Evolutionary conservation across 1,284 basidiomycete species (phyloP).

Genomic region (Xerocomus tenax): DNA sequence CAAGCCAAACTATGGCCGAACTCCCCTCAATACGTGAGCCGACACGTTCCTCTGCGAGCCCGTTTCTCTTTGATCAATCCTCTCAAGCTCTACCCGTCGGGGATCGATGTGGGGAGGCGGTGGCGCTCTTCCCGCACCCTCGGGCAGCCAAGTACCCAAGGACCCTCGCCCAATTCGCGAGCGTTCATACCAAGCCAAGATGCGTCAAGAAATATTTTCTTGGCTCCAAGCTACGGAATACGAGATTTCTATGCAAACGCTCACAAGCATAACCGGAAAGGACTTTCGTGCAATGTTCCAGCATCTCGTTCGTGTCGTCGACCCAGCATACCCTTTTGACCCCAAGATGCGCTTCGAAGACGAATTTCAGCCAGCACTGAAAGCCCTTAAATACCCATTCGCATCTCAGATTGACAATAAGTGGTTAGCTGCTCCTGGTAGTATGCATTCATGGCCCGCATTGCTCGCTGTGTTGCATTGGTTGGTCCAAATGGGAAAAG

Average conservation of each 20-base stretch:
- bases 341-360: constrained; percentile 64
- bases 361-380: constrained; percentile 67
- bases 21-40: constrained; percentile 63
- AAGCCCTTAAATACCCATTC: constrained; percentile 70
- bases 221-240: constrained; percentile 59
- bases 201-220: constrained; percentile 64
- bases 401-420: constrained; percentile 67
- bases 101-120: constrained; percentile 59
- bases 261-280: constrained; percentile 69
- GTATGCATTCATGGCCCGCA: constrained; percentile 76
- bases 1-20: constrained; percentile 61
- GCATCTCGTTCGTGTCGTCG: constrained; percentile 64
- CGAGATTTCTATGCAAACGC: constrained; percentile 56
- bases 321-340: constrained; percentile 56
- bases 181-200: constrained; percentile 57
- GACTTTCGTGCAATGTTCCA: constrained; percentile 78
- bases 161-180: constrained; percentile 73
- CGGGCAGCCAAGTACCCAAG: constrained; percentile 45
- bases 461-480: constrained; percentile 79
- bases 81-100: constrained; percentile 50
- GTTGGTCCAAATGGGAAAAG: constrained; percentile 76
- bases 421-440: constrained; percentile 76
- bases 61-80: constrained; percentile 4
- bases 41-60: constrained; percentile 5
- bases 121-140: constrained; percentile 38